Conservation (phyloP, 257 asterid genomes). For the Jaltomata sinuosa region DNA sequence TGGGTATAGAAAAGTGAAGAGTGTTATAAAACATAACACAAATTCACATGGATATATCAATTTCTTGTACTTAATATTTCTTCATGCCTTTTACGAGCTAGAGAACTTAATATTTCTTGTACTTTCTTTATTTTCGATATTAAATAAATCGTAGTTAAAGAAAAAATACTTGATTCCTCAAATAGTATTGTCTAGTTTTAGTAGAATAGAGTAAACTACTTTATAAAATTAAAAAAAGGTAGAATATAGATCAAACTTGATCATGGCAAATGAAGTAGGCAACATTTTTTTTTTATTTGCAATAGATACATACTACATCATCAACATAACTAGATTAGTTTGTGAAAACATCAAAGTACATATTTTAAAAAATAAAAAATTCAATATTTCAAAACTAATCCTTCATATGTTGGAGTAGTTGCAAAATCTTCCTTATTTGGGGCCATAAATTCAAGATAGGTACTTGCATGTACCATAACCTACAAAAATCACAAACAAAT, state of each 20-base stretch:
- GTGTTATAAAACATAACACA: no score
- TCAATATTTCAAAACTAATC: neutral
- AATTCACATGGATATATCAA: no score
- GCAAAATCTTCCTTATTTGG: neutral
- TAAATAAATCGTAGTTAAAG: neutral
- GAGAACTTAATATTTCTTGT: neutral
- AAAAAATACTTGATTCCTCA: neutral
- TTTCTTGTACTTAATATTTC: no score
- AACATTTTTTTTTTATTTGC: neutral
- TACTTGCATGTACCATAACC: constrained; percentile 57
- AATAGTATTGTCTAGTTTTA: neutral
- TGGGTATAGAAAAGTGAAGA: neutral
- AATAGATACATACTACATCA: neutral
- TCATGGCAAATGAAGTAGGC: neutral
- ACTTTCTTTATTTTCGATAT: no score
- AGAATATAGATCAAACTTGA: neutral
- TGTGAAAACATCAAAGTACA: neutral
- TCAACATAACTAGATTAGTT: neutral
- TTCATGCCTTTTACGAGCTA: no score
- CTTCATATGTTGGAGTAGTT: neutral
- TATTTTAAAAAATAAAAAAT: neutral
- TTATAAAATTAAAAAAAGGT: neutral
- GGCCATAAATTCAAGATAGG: neutral
- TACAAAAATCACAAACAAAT: constrained; percentile 10
- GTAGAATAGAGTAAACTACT: neutral